Evolutionary conservation across 1,284 basidiomycete species (phyloP).

Genomic region (Apiotrichum porosum): DNA sequence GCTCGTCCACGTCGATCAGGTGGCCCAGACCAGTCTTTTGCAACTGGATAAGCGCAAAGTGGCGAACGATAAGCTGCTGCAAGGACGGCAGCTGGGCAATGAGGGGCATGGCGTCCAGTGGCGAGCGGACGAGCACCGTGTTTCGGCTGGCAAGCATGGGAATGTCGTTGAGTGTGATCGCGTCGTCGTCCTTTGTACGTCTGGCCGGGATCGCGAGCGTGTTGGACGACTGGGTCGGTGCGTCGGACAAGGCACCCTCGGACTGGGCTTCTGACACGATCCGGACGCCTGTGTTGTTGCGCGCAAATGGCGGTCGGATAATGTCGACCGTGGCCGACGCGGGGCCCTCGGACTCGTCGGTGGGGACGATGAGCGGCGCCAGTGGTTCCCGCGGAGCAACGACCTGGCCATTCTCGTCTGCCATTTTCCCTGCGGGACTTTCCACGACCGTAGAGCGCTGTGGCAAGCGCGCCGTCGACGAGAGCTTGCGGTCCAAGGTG

Average conservation of each 20-base stretch:
- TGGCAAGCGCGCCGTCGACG: conserved; percentile 80
- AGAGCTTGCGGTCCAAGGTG: conserved; percentile 86
- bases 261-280: conserved; percentile 60
- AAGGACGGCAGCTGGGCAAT: conserved; percentile 79
- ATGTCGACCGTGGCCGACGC: conserved; percentile 47
- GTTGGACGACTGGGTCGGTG: conserved; percentile 55
- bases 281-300: conserved; percentile 80
- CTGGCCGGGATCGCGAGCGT: conserved; percentile 58
- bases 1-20: conserved; percentile 81
- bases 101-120: conserved; percentile 62
- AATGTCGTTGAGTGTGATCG: conserved; percentile 82
- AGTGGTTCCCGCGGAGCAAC: conserved; percentile 14
- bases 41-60: conserved; percentile 79
- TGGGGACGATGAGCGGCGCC: neutral
- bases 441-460: conserved; percentile 94
- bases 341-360: neutral
- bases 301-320: conserved; percentile 67
- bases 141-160: conserved; percentile 69
- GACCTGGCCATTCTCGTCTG: conserved; percentile 59
- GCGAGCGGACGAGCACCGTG: conserved; percentile 2
- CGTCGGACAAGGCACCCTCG: conserved; percentile 48
- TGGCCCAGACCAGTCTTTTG: conserved; percentile 67
- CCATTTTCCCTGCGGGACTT: conserved; percentile 84
- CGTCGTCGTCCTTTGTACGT: conserved; percentile 10
- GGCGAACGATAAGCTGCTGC: conserved; percentile 86